Percentiles rank a stretch among this genome's conserved stretches.
phyloP scores from a whole-genome alignment of 1,284 basidiomycete genomes.

The Malassezia caprae region DNA sequence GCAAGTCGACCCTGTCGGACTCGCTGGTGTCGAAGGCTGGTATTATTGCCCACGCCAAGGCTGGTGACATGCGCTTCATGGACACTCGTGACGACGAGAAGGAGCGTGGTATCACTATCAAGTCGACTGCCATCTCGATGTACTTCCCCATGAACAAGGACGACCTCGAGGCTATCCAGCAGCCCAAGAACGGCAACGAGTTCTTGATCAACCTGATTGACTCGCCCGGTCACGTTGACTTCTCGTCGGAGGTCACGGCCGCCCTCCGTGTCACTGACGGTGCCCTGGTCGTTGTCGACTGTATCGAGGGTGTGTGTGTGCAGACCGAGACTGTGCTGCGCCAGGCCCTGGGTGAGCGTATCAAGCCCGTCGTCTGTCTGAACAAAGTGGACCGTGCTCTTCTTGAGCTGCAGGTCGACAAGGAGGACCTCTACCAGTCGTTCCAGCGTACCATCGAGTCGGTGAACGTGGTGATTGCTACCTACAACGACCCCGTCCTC shows the following conservation, averaged over 20 bases:
- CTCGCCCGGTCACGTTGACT: slow-evolving; percentile 98
- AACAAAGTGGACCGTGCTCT: slow-evolving; percentile 99
- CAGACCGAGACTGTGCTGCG: slow-evolving; percentile 99
- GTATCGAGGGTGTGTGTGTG: slow-evolving; percentile 98
- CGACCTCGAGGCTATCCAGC: slow-evolving; percentile 61
- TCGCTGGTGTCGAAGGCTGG: slow-evolving; percentile 98
- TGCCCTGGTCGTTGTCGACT: slow-evolving; percentile 88
- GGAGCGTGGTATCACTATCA: slow-evolving; percentile 99
- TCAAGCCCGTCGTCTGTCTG: slow-evolving; percentile 98
- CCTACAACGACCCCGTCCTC: slow-evolving; percentile 85
- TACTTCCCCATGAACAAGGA: slow-evolving; percentile 95
- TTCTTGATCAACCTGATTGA: slow-evolving; percentile 99
- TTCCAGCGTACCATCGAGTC: slow-evolving; percentile 96
- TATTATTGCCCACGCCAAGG: slow-evolving; percentile 92
- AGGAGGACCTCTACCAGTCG: slow-evolving; percentile 95
- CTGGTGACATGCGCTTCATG: slow-evolving; percentile 90
- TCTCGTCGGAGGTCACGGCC: slow-evolving; percentile 98
- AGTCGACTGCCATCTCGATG: slow-evolving; percentile 99
- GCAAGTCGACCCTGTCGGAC: slow-evolving; percentile 98
- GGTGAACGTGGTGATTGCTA: slow-evolving; percentile 98
- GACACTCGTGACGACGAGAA: slow-evolving; percentile 98
- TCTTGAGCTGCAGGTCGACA: slow-evolving; percentile 92
- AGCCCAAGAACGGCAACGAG: slow-evolving; percentile 85
- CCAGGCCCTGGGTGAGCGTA: slow-evolving; percentile 93
- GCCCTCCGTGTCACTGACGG: slow-evolving; percentile 98